phyloP scores from a whole-genome alignment of 2,329 filamentous ascomycete species.

The Fusarium pseudonygamai region DNA sequence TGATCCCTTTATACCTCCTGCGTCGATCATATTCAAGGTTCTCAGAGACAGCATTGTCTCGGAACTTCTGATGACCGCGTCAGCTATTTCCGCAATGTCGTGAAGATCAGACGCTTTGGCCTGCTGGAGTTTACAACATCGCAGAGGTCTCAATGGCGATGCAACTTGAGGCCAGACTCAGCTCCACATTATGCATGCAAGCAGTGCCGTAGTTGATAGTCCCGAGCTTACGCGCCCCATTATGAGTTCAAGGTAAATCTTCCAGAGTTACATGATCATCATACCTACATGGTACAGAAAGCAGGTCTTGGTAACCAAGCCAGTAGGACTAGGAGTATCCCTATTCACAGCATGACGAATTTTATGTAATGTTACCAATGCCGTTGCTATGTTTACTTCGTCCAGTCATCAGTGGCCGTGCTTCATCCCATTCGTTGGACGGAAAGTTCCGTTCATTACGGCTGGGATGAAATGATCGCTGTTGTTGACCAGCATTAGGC shows the following conservation, averaged over 20 bases:
- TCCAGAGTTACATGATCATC: not conserved
- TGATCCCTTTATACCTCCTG: not conserved
- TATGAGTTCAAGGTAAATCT: not conserved
- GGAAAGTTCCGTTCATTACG: not conserved
- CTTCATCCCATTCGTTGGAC: not conserved
- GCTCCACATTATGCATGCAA: not conserved
- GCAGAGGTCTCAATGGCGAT: not conserved
- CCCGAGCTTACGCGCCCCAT: not conserved
- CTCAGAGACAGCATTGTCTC: not conserved
- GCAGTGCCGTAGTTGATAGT: not conserved
- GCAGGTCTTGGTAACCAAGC: accelerated
- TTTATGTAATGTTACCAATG: not conserved
- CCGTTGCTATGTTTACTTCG: not conserved
- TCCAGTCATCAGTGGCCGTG: not conserved
- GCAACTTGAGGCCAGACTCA: not conserved
- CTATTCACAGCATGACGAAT: not conserved
- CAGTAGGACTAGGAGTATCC: not conserved
- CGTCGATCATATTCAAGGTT: not conserved
- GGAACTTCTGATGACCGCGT: not conserved
- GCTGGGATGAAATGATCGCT: not conserved
- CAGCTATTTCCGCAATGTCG: not conserved
- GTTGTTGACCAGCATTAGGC: not conserved
- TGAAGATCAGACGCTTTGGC: not conserved
- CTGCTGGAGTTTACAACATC: not conserved
- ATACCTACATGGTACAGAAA: not conserved